phyloP scores from a whole-genome alignment of 2,329 filamentous ascomycete genomes.

The Chrysoporthe puriensis region DNA sequence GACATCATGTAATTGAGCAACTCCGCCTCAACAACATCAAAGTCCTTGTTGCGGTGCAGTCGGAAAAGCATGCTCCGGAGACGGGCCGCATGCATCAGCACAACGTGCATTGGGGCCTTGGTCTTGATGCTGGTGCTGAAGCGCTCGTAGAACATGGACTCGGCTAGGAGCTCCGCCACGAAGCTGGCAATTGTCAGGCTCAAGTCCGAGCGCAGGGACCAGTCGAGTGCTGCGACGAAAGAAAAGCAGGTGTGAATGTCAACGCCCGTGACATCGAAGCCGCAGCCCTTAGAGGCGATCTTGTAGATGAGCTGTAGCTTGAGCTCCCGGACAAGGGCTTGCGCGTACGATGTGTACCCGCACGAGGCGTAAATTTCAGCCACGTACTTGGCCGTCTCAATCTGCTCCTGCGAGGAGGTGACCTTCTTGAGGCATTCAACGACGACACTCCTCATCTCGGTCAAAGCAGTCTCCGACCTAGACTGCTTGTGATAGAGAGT shows the following conservation, averaged over 20 bases:
- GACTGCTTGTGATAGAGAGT: slow-evolving; percentile 8
- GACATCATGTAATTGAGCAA: slow-evolving; percentile 1
- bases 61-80: slow-evolving; percentile 4
- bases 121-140: slow-evolving; percentile 7
- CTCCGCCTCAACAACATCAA: slow-evolving; percentile 1
- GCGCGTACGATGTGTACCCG: slow-evolving; percentile 3
- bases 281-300: not conserved
- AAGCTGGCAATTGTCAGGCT: slow-evolving; percentile 10
- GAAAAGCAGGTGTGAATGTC: slow-evolving; percentile 8
- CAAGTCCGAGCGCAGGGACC: slow-evolving; percentile 6
- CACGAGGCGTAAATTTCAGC: slow-evolving; percentile 4
- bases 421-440: slow-evolving; percentile 9
- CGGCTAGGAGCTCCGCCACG: slow-evolving; percentile 8
- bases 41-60: slow-evolving; percentile 6
- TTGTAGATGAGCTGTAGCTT: slow-evolving; percentile 15
- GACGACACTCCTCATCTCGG: slow-evolving; percentile 4
- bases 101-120: not conserved
- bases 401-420: slow-evolving; percentile 4
- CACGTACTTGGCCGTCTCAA: slow-evolving; percentile 8
- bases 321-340: slow-evolving; percentile 3
- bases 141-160: slow-evolving; percentile 11
- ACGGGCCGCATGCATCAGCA: slow-evolving; percentile 7
- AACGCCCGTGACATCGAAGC: not conserved
- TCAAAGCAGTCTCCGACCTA: not conserved
- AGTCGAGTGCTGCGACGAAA: slow-evolving; percentile 7